A percentile compares a stretch with the other conserved stretches of the same genome.
phyloP scores from a whole-genome alignment of 2,329 filamentous ascomycete species.

The Trichothecium sympodiale region DNA sequence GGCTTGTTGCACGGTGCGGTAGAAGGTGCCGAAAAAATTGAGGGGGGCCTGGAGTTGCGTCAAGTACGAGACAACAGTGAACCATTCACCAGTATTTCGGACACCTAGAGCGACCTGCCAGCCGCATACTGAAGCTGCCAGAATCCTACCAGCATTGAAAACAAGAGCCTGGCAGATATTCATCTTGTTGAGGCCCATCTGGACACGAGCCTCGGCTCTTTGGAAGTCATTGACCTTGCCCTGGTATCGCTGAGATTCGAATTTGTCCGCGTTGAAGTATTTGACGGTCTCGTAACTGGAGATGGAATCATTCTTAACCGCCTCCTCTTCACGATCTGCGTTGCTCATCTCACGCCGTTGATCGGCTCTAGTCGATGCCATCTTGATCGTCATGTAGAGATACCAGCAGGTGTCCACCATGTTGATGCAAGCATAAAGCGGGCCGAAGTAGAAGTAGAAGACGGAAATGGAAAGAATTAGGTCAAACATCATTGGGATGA shows the following conservation, averaged over 20 bases:
- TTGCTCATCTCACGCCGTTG: constrained; percentile 92
- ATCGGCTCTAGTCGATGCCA: constrained; percentile 87
- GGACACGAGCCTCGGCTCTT: constrained; percentile 62
- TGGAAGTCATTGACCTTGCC: constrained; percentile 62
- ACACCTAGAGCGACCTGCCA: constrained; percentile 63
- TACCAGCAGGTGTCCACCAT: constrained; percentile 91
- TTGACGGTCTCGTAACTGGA: constrained; percentile 96
- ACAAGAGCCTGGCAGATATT: constrained; percentile 72
- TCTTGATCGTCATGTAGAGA: constrained; percentile 88
- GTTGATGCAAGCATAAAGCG: constrained; percentile 83
- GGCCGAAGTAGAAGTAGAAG: constrained; percentile 52
- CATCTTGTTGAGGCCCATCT: constrained; percentile 67
- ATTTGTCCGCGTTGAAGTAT: constrained; percentile 77
- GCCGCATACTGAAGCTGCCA: constrained; percentile 62
- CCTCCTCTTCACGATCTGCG: constrained; percentile 86
- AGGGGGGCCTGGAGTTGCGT: constrained; percentile 69
- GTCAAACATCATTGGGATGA: constrained; percentile 90
- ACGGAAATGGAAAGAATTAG: constrained; percentile 68
- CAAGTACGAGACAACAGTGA: constrained; percentile 64
- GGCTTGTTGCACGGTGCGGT: constrained; percentile 87
- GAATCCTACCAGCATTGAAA: constrained; percentile 65
- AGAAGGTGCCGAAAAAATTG: constrained; percentile 90
- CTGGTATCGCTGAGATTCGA: constrained; percentile 65
- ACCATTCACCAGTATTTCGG: constrained; percentile 59
- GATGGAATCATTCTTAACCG: constrained; percentile 97